Base-by-base conservation (phyloP, 163 green algal species). In the Scenedesmus sp. region DNA sequence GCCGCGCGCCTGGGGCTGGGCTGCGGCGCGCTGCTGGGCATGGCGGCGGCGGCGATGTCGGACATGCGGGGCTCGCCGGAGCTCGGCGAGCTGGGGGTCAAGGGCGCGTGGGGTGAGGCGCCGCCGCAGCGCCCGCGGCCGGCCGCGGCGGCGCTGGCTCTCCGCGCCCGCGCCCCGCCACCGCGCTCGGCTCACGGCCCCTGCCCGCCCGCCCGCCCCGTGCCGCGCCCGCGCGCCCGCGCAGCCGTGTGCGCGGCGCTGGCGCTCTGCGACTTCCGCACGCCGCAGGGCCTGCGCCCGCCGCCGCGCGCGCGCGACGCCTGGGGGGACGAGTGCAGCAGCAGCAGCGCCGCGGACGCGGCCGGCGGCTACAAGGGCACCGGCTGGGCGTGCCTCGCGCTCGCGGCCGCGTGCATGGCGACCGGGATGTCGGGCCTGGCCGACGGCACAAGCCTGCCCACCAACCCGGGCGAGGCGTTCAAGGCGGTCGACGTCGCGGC, bases 401-500 rank as follows among this genome's bases (percentile, higher is more conserved):
- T 83, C 63, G 83, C 71, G 31, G 42, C 65, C 2, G 31, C 74
- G 60, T 86, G 83, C 60, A 79, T 89, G 77, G 56, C 60, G 28
- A 87, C 81, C 0, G 84, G 84, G 53, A 89, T 87, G 81, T 73
- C 57, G 22, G 78, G 70, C 7, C 14, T 84, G 36, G 63, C 58
- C 0, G 57, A 84, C 24, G 54, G 81, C 31, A 47, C 7, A 6
- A 36, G 67, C 24, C 70, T 89, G 58, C 84, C 84, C 0, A 70
- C 75, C 18, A 89, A 87, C 64, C 84, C 84, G 42, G 84, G 84
- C 2, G 74, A 72, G n/a, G 81, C 83, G 18, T 87, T 87, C 64
- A 86, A 86, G 74, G 72, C 51, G 24, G 24, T 70, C 2, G 81
- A 89, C 34, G 50, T 89, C 1, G 81, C 81, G 6, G 51, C 77